Evolutionary conservation across 23 red algal species (phyloP), one percentile per base, ranked within the genome.

Genomic region (Gracilaria gracilis): DNA sequence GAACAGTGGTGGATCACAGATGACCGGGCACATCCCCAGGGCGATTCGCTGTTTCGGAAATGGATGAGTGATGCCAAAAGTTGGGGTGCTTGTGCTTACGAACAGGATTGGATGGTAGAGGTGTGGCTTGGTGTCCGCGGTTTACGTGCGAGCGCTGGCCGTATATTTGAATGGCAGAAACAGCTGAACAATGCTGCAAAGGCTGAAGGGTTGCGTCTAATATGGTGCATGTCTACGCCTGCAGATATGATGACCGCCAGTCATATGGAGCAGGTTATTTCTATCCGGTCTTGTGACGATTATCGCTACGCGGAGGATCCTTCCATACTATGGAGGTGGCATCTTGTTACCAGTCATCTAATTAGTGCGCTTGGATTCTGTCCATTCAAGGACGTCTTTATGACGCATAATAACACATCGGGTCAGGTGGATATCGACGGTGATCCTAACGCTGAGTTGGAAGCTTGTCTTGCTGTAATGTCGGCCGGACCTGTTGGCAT

Each of bases 61-160:
- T 91, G 88, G 88, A 91, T 91, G 88, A 54, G 78, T 23, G 48
- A 83, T 33, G 88, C 88, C 21, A 29, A 33, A 14, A 55, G 62
- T n/a, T 91, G 88, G 88, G 88, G 88, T 12, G 88, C 88, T 35
- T 81, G 71, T 38, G 38, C 65, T 32, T 81, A 62, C 51, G 88
- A 91, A 39, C 88, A 91, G 76, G 88, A 91, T 48, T 91, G 88
- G 88, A 53, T 91, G 39, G 88, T 91, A 17, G 88, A 91, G 38
- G 61, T 81, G 14, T 91, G 77, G 75, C 76, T 82, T 12, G 88
- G 88, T 34, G 88, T 91, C 39, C 75, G 88, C 8, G 57, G 62
- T n/a, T 57, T 91, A 62, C 66, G 88, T 62, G 88, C 55, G 53
- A 24, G 33, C 33, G 71, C 88, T 19, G 88, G 88, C 32, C 88